These are phyloP conservation scores for Fraxinus nigra DNA, from an alignment of 305 asterid genomes.

Conservation along the genomic window DNA sequence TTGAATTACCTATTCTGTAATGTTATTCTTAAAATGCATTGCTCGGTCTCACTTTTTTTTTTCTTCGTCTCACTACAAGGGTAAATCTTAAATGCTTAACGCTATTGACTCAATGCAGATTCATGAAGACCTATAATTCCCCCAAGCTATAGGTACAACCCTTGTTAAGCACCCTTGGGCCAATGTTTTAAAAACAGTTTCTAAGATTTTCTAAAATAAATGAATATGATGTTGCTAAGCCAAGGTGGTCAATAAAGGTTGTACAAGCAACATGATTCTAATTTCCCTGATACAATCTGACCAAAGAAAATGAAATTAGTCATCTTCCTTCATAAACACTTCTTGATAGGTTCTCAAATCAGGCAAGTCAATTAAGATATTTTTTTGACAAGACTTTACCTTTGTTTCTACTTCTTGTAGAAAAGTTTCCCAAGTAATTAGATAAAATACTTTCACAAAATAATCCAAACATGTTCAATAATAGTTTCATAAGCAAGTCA, in stretches of 20 bases:
- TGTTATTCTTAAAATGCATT: neutral
- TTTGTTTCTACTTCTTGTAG: neutral
- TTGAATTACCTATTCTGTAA: neutral
- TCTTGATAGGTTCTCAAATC: neutral
- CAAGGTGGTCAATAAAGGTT: neutral
- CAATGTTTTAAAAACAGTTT: too few species aligned
- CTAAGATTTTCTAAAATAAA: too few species aligned
- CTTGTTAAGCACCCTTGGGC: neutral
- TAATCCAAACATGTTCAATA: neutral
- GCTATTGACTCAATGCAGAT: neutral
- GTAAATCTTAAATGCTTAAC: neutral
- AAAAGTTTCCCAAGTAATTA: neutral
- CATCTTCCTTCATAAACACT: neutral
- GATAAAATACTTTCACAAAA: neutral
- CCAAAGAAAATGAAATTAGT: neutral
- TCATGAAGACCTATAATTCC: neutral
- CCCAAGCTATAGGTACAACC: neutral
- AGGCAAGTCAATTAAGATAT: neutral
- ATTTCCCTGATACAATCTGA: neutral
- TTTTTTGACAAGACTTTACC: neutral
- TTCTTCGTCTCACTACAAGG: neutral
- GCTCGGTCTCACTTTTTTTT: neutral
- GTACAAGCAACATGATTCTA: neutral
- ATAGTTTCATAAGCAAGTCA: neutral
- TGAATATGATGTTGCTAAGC: neutral